Percentiles rank a stretch among this genome's conserved stretches.
Conservation (phyloP, 2,329 filamentous ascomycete genomes). For the Pseudopithomyces maydicus region DNA sequence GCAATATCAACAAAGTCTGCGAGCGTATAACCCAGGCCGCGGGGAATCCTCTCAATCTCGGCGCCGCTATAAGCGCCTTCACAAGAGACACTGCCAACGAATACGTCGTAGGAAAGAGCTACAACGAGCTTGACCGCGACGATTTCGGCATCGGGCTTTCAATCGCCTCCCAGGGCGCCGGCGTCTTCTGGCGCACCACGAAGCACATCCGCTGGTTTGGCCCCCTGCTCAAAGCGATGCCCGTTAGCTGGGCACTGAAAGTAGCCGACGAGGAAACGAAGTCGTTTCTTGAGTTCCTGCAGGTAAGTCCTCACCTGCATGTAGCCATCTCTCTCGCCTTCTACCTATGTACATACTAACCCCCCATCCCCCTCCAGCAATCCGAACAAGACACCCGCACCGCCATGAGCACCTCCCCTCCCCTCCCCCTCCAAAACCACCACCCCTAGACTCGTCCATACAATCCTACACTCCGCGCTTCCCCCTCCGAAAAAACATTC, state of each 20-base stretch:
- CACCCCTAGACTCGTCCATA: conserved; percentile 4
- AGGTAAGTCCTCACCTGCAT: too few species aligned
- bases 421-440: too few species aligned
- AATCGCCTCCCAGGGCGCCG: conserved; percentile 3
- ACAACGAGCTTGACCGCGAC: conserved; percentile 22
- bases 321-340: too few species aligned
- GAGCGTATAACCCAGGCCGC: conserved; percentile 4
- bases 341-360: too few species aligned
- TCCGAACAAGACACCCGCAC: conserved; percentile 14
- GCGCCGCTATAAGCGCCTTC: conserved; percentile 16
- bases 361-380: conserved; percentile 10
- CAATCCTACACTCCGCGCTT: conserved; percentile 15
- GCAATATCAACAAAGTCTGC: not conserved
- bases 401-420: too few species aligned
- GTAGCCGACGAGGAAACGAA: conserved; percentile 11
- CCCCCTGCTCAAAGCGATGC: conserved; percentile 11
- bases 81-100: conserved; percentile 24
- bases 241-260: conserved; percentile 11
- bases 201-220: conserved; percentile 15
- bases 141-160: conserved; percentile 21
- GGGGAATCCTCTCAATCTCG: conserved; percentile 12
- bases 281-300: conserved; percentile 10
- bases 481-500: conserved; percentile 19
- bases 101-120: conserved; percentile 24
- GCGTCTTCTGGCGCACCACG: conserved; percentile 11